Evolutionary conservation across 441 rosid genomes (phyloP).

Genomic region (Bruguiera hainesii): DNA sequence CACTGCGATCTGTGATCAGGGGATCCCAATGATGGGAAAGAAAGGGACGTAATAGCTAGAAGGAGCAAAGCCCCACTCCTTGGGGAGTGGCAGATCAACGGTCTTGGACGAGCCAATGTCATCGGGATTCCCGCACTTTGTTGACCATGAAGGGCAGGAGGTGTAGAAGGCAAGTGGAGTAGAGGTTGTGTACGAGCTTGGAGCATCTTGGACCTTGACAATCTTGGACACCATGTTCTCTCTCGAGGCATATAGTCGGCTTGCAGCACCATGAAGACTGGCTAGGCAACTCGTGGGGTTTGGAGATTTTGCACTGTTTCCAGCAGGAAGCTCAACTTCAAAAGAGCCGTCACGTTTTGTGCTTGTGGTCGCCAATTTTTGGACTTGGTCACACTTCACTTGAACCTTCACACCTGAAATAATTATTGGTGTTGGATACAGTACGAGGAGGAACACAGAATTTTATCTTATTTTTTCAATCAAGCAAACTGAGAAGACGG

Average conservation of each 20-base stretch:
- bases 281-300: constrained; percentile 48
- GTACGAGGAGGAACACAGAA: too few species aligned
- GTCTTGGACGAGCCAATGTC: constrained; percentile 54
- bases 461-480: not conserved
- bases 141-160: constrained; percentile 34
- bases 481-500: not conserved
- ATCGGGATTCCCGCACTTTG: constrained; percentile 17
- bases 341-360: constrained; percentile 53
- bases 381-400: constrained; percentile 56
- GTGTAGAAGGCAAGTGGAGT: constrained; percentile 54
- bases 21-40: constrained; percentile 77
- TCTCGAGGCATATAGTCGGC: constrained; percentile 49
- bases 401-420: constrained; percentile 51
- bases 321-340: constrained; percentile 47
- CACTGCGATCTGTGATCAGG: constrained; percentile 26
- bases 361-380: constrained; percentile 38
- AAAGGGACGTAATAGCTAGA: constrained; percentile 67
- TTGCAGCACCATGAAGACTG: constrained; percentile 54
- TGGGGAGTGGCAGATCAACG: constrained; percentile 62
- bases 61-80: constrained; percentile 81
- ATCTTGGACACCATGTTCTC: constrained; percentile 43
- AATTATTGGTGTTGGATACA: not conserved
- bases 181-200: constrained; percentile 38
- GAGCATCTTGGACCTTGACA: constrained; percentile 20
- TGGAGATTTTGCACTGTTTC: not conserved